These are phyloP conservation scores for Gryganskiella cystojenkinii DNA, from an alignment of 192 early-diverging fungal species.

Conservation along the genomic window DNA sequence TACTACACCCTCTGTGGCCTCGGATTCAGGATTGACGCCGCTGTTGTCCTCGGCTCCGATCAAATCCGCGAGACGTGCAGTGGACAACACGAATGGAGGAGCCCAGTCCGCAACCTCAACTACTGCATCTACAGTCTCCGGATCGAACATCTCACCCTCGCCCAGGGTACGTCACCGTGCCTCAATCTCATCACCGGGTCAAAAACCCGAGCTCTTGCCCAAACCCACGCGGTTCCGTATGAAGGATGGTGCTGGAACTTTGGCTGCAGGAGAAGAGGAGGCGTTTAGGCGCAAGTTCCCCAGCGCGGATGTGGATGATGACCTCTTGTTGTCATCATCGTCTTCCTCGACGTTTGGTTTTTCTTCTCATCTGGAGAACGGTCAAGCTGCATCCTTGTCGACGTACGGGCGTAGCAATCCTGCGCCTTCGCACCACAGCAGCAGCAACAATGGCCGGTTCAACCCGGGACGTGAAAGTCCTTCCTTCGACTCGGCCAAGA, in stretches of 20 bases:
- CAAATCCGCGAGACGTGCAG: constrained; percentile 28
- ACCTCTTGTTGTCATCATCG: constrained; percentile 7
- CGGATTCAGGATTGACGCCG: too few relatives aligned
- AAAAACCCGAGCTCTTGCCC: constrained; percentile 48
- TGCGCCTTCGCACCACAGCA: not conserved
- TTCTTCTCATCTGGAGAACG: too few relatives aligned
- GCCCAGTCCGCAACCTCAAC: not conserved
- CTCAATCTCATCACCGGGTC: constrained; percentile 27
- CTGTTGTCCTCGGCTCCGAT: constrained; percentile 4
- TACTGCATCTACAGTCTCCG: not conserved
- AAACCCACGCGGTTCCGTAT: constrained; percentile 52
- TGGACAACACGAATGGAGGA: not conserved
- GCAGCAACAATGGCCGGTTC: not conserved
- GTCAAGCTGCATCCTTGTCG: too few relatives aligned
- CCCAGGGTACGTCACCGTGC: constrained; percentile 16
- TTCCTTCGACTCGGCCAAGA: too few relatives aligned
- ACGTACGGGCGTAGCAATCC: too few relatives aligned
- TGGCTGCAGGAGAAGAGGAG: constrained; percentile 36
- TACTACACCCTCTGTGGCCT: not conserved
- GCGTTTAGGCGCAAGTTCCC: constrained; percentile 43
- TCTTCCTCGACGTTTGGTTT: not conserved
- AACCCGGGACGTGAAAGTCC: not conserved
- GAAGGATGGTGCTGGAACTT: constrained; percentile 37
- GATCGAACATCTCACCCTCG: too few relatives aligned
- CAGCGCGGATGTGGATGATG: constrained; percentile 33